These are phyloP conservation scores for Hemisphaericaspora nanyangensis DNA, from an alignment of 805 yeast genomes.

Conservation along the genomic window DNA sequence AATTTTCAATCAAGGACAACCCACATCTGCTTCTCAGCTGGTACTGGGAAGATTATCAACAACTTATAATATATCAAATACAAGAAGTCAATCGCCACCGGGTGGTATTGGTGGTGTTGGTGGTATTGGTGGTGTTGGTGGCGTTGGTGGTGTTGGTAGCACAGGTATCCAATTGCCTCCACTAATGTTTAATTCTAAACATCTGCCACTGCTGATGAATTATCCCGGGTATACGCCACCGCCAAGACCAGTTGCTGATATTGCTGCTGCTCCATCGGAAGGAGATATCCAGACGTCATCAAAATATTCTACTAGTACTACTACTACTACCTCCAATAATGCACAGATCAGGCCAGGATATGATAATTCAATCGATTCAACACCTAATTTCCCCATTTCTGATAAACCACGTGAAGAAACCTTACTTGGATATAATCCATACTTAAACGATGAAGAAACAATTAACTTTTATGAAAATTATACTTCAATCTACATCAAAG, in stretches of 20 bases:
- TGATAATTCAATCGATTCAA: neutral
- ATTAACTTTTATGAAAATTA: conserved; percentile 36
- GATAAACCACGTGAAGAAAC: neutral
- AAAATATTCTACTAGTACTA: too few species aligned
- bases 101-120: neutral
- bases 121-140: neutral
- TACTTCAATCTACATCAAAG: conserved; percentile 27
- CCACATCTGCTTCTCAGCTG: neutral
- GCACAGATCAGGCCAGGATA: neutral
- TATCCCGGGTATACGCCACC: neutral
- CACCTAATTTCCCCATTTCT: neutral
- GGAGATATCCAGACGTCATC: neutral
- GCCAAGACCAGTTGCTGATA: neutral
- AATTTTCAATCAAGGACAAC: neutral
- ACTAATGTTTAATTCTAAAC: neutral
- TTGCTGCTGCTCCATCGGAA: neutral
- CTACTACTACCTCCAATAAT: neutral
- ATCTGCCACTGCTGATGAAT: neutral
- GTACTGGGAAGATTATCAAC: conserved; percentile 2
- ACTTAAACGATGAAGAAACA: conserved; percentile 21
- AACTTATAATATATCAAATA: conserved; percentile 2
- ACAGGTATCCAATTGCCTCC: conserved; percentile 9
- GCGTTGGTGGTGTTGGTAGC: neutral
- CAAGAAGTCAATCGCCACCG: conserved; percentile 2
- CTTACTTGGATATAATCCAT: conserved; percentile 23